These are phyloP conservation scores for Cutaneotrichosporon sp. DNA, from an alignment of 1,284 basidiomycete genomes.

Conservation along the genomic window DNA sequence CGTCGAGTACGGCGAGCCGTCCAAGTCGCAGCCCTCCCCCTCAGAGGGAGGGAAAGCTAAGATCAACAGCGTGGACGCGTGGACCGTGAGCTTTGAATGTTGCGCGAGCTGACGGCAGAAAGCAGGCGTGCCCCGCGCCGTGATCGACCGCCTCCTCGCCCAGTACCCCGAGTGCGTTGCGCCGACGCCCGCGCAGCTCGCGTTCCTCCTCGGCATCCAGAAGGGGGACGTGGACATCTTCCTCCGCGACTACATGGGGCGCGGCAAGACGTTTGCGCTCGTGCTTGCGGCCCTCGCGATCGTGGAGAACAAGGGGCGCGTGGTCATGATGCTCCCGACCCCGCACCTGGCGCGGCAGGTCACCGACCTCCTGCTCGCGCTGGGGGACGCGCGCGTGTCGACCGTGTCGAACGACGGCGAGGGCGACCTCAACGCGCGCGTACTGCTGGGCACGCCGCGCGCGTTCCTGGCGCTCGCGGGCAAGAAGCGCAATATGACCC, in stretches of 20 bases:
- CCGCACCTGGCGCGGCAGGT: slow-evolving; percentile 38
- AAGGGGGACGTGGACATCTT: slow-evolving; percentile 34
- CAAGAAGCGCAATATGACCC: slow-evolving; percentile 5
- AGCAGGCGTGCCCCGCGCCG: slow-evolving; percentile 9
- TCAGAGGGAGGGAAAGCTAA: too few relatives aligned
- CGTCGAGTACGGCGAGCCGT: not conserved
- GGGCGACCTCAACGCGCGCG: slow-evolving; percentile 13
- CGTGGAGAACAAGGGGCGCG: not conserved
- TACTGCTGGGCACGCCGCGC: slow-evolving; percentile 30
- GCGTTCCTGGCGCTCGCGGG: not conserved
- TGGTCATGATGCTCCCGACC: slow-evolving; percentile 35
- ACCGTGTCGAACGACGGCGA: not conserved
- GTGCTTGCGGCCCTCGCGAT: slow-evolving; percentile 31
- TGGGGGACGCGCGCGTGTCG: not conserved
- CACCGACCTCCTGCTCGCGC: slow-evolving; percentile 10
- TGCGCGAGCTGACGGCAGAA: slow-evolving; percentile 16
- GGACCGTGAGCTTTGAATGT: slow-evolving; percentile 14
- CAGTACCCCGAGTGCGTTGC: slow-evolving; percentile 28
- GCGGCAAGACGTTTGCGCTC: slow-evolving; percentile 34
- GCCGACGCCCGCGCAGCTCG: slow-evolving; percentile 38
- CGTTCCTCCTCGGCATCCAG: slow-evolving; percentile 31
- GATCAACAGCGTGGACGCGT: slow-evolving; percentile 9
- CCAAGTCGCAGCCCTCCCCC: too few relatives aligned
- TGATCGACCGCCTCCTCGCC: slow-evolving; percentile 10
- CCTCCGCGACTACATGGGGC: slow-evolving; percentile 40